These are phyloP conservation scores for Phytophthora pinifolia DNA, from an alignment of 352 stramenopile species.

Conservation along the genomic window DNA sequence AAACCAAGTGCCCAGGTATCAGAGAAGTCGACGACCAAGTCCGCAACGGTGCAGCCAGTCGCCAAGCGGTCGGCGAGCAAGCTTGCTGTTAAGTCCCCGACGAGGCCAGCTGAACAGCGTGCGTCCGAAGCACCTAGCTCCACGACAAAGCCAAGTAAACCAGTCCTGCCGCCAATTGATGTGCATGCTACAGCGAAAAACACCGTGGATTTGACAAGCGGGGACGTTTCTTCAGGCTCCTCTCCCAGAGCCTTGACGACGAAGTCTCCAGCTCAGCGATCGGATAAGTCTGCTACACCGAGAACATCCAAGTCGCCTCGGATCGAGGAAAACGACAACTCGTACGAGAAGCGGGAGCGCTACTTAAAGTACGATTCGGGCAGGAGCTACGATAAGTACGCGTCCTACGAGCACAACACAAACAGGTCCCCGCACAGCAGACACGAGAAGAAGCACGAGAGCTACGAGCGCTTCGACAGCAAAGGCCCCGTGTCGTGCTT, in stretches of 20 bases:
- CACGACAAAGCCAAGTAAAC: slow-evolving; percentile 1
- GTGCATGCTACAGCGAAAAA: slow-evolving; percentile 11
- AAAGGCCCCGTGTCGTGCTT: slow-evolving; percentile 33
- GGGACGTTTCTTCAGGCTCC: slow-evolving; percentile 9
- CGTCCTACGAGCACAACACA: slow-evolving; percentile 8
- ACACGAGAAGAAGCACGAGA: slow-evolving; percentile 27
- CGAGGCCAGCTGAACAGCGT: slow-evolving; percentile 14
- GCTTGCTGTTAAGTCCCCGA: not conserved
- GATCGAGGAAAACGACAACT: slow-evolving; percentile 3
- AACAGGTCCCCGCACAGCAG: slow-evolving; percentile 13
- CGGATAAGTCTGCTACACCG: slow-evolving; percentile 5
- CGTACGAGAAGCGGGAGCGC: slow-evolving; percentile 16
- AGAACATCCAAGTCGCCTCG: slow-evolving; percentile 8
- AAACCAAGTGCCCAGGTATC: not conserved
- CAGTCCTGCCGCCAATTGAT: slow-evolving; percentile 11
- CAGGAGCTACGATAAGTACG: slow-evolving; percentile 22
- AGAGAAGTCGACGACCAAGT: slow-evolving; percentile 1
- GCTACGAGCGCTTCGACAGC: slow-evolving; percentile 10
- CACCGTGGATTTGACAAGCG: slow-evolving; percentile 24
- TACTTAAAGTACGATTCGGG: slow-evolving; percentile 20
- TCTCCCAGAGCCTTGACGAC: slow-evolving; percentile 6
- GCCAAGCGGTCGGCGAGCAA: slow-evolving; percentile 2
- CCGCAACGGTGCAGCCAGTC: not conserved
- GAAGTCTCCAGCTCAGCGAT: slow-evolving; percentile 10
- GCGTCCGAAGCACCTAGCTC: slow-evolving; percentile 7